Base-by-base conservation (phyloP, 1,139 yeast species). In the Diutina neorugosa region DNA sequence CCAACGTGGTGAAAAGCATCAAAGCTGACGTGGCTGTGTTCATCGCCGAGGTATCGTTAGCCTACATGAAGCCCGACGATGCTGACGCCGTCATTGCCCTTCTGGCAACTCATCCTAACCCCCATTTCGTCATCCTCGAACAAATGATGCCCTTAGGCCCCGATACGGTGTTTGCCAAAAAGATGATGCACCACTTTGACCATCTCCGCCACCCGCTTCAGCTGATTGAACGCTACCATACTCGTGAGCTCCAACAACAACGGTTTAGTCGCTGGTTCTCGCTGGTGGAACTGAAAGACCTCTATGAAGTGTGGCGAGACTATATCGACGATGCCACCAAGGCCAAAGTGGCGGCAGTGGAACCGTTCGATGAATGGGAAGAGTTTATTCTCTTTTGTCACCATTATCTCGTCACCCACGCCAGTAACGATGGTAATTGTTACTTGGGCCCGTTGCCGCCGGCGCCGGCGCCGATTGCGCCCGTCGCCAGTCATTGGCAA, bases 341-440 rank as follows among this genome's bases (percentile, higher is more conserved):
- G 60, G 48, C 57, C 0, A 65, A 67, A 52, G 76, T 87, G 18
- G 73, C 71, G 14, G 54, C 63, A 1, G 74, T 84, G 27, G 95
- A 87, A 63, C 78, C 78, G 8, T 87, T 87, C 65, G 96, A 87
- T 63, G 96, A 87, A 65, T 78, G 87, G 81, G 96, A 87, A 65
- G 96, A 87, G 64, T 86, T 86, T 58, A 76, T 83, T 31, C 64
- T 85, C 18, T 87, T 86, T 62, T 82, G 90, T 57, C 94, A 86
- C 60, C 94, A 86, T 63, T 87, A 87, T 62, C 72, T 83, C 44
- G 71, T 85, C 40, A 70, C 84, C 3, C 90, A 85, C 64, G 88
- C 90, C 0, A 74, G 82, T 1, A 81, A 78, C 61, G 25, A 48
- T 8, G 19, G 19, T 19, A 18, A 31, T 5, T 19, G 12, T 4